Base-by-base conservation (phyloP, 305 asterid genomes). In the Fraxinus baroniana region DNA sequence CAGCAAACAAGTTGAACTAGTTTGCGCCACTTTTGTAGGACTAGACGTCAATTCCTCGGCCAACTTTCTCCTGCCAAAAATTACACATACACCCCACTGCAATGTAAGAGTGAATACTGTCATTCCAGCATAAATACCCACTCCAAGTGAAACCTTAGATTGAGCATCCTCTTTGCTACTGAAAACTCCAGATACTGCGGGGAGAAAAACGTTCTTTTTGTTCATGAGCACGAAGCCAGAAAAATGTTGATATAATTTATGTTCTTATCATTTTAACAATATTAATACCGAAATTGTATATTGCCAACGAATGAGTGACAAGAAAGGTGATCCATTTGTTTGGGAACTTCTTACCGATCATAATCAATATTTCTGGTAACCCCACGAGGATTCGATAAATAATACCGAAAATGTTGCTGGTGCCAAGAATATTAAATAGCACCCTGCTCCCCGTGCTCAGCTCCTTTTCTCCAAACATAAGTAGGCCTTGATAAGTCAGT, bases 111-210 rank as follows among this genome's bases (percentile, higher is more conserved):
- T 86, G 28, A 91, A 87, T 12, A 92, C 91, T 0, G 92, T 92
- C 44, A 87, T 87, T 72, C 97, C 97, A 3, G 91, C 89, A 18
- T 86, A 89, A 13, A 90, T 84, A 2, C 93, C 94, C 4, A 92
- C 88, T 66, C 89, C 93, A 28, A 85, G 85, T 6, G 96, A 90
- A 64, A 90, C 93, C 74, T 83, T 87, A 7, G 85, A 36, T 83
- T 89, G 90, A 4, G 96, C 94, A 18, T 68, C 60, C 86, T 83
- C 89, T 82, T 80, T 89, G 83, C 77, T 82, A 30, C 89, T 81
- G 85, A 80, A 88, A 79, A 91, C 81, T 76, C 94, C 92, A 79
- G 93, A 89, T 18, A 82, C 94, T 91, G 68, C 32, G 33, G 49
- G n/a, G 44, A 2, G 28, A 71, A 17, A 12, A 30, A 76, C 1